These are phyloP conservation scores for Cicer pinnatifidum DNA, from an alignment of 306 rosid genomes.

Conservation along the genomic window DNA sequence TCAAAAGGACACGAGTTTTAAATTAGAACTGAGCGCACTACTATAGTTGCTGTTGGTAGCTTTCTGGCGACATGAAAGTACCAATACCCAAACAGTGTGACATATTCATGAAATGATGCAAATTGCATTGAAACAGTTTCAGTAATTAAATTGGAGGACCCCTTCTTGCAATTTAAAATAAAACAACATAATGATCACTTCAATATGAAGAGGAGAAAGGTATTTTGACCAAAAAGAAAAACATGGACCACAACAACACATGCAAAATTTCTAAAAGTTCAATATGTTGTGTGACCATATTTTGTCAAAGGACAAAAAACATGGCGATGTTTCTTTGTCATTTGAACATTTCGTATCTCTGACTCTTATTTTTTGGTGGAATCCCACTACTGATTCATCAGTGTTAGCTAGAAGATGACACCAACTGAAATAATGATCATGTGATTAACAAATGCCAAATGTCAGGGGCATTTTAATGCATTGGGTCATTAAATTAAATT, in stretches of 20 bases:
- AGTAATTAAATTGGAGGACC: conserved; percentile 19
- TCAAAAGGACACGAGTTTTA: neutral
- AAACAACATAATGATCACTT: neutral
- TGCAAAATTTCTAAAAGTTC: conserved; percentile 34
- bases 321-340: conserved; percentile 34
- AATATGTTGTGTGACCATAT: conserved; percentile 2
- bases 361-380: conserved; percentile 12
- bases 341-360: conserved; percentile 31
- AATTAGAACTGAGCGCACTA: neutral
- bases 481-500: neutral
- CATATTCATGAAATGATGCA: conserved; percentile 21
- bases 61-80: conserved; percentile 36
- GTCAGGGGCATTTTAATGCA: conserved; percentile 5
- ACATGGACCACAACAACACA: conserved; percentile 36
- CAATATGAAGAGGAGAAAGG: conserved; percentile 16
- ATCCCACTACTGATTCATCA: neutral
- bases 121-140: conserved; percentile 32
- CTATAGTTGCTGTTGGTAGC: conserved; percentile 19
- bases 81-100: conserved; percentile 2
- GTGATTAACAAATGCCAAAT: conserved; percentile 22
- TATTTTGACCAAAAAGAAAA: conserved; percentile 37
- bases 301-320: conserved; percentile 41
- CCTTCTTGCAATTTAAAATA: conserved; percentile 3
- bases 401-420: conserved; percentile 10
- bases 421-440: conserved; percentile 32